Base-by-base conservation (phyloP, 306 rosid genomes). In the Trifolium subterraneum region DNA sequence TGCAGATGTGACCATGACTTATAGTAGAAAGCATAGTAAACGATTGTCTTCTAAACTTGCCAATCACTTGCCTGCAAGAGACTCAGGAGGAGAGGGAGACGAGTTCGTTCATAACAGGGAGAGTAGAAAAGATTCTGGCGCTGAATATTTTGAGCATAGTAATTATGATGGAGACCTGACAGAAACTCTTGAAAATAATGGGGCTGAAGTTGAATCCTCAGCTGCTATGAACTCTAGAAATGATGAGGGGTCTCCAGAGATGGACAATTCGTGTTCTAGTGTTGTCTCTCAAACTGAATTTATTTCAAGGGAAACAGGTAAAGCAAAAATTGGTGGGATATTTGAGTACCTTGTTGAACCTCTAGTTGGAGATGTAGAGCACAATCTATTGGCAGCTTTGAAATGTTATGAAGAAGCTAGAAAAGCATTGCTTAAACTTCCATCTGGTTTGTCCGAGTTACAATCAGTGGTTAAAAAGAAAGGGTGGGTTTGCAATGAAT, bases 401-500 rank as follows among this genome's bases (percentile, higher is more conserved):
- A 88, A 85, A 77, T 89, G 98, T 84, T 93, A 88, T 68, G 91
- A 87, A 71, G 94, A 91, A 89, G 92, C 92, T 78, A 87, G 84
- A 82, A 90, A 84, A 78, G 87, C 90, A 42, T 77, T 91, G 76
- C 79, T 83, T 67, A 92, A 84, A 78, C 74, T 84, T 73, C 88
- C 96, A 65, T 86, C 91, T 74, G 79, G 86, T 68, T 87, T 88
- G 45, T 77, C 81, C 33, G 98, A 89, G 84, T 77, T 89, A 60
- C 96, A 89, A 70, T 83, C 96, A 35, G 85, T 88, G 59, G 56
- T 81, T 77, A 93, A 77, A 79, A 93, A 91, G 84, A 89, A 76
- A 78, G 98, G 98, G 64, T 93, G 98, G 98, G 96, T 93, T 55
- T 91, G 84, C 85, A 93, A 93, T 55, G 98, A 93, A 82, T 80